These are phyloP conservation scores for Colletotrichum truncatum DNA, from an alignment of 2,329 filamentous ascomycete species.

Conservation along the genomic window DNA sequence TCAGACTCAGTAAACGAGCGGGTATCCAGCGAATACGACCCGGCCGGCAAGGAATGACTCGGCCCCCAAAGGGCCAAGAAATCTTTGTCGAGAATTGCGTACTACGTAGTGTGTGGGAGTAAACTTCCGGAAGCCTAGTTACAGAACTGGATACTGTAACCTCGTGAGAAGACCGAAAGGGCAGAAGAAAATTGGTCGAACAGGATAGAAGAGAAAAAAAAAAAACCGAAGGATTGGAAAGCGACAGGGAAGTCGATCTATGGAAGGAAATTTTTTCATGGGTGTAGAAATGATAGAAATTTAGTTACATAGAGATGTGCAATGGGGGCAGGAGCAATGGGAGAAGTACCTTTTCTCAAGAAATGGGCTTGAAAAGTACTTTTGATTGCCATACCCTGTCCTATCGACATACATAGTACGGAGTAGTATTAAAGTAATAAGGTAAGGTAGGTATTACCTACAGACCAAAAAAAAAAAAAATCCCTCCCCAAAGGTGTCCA, in stretches of 20 bases:
- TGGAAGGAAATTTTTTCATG: constrained; percentile 3
- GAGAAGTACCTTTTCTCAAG: neutral
- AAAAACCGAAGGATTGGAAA: neutral
- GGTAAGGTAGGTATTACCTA: too few species aligned
- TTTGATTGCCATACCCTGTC: too few species aligned
- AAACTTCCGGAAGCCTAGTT: neutral
- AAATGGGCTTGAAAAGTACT: neutral
- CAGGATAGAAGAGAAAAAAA: neutral
- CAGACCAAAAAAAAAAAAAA: neutral
- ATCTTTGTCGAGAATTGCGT: neutral
- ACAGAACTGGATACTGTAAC: constrained; percentile 3
- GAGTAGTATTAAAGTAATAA: too few species aligned
- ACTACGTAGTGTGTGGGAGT: neutral
- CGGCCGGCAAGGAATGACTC: constrained; percentile 17
- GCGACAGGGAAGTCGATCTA: constrained; percentile 4
- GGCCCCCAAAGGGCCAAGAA: constrained; percentile 7
- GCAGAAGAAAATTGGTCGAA: neutral
- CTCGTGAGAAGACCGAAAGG: neutral
- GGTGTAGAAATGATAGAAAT: neutral
- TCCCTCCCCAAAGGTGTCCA: constrained; percentile 11
- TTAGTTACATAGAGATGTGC: neutral
- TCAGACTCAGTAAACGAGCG: neutral
- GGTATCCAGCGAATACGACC: neutral
- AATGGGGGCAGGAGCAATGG: neutral
- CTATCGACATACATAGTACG: too few species aligned